Conservation (phyloP, 495 filamentous ascomycete species). For the Penicillium turbatum region DNA sequence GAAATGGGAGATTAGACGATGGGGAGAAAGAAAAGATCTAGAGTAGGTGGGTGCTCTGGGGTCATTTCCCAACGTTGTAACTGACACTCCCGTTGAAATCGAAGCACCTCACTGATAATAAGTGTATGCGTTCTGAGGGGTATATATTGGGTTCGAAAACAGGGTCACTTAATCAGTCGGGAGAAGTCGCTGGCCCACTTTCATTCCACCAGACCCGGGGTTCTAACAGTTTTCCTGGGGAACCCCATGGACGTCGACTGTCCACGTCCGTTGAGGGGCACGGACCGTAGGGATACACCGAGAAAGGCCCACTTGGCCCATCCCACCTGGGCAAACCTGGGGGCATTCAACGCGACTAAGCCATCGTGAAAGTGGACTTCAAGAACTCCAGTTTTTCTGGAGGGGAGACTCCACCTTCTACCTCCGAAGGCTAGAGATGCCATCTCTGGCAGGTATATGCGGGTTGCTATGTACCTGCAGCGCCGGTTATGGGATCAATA, state of each 20-base stretch:
- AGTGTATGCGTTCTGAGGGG: not conserved
- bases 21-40: not conserved
- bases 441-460: slow-evolving; percentile 23
- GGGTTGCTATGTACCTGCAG: not conserved
- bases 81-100: not conserved
- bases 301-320: slow-evolving; percentile 11
- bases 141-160: not conserved
- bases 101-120: not conserved
- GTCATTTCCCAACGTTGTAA: slow-evolving; percentile 15
- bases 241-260: slow-evolving; percentile 16
- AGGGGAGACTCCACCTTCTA: slow-evolving; percentile 5
- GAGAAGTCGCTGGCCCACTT: not conserved
- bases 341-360: not conserved
- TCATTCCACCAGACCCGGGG: slow-evolving; percentile 16
- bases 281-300: slow-evolving; percentile 8
- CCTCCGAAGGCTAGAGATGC: slow-evolving; percentile 11
- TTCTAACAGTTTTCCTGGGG: slow-evolving; percentile 14
- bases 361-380: not conserved
- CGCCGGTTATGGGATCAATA: slow-evolving; percentile 8
- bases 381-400: not conserved
- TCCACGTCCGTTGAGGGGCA: slow-evolving; percentile 12
- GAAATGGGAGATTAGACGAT: not conserved
- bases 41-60: not conserved
- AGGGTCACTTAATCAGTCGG: not conserved
- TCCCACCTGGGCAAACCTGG: not conserved